Conservation (phyloP, 306 rosid genomes). For the Dicorynia guianensis region DNA sequence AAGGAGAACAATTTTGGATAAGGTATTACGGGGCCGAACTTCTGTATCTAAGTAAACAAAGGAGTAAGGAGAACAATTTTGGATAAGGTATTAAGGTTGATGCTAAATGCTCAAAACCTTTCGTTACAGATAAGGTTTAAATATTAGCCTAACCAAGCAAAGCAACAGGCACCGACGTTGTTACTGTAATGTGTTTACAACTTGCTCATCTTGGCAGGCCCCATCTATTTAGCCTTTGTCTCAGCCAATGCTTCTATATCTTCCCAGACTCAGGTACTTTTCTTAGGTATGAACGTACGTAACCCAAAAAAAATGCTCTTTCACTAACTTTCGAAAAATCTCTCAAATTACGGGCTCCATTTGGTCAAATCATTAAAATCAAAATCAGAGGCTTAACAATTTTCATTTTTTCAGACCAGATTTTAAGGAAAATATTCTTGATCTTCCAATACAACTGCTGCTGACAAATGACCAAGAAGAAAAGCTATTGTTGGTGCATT, state of each 20-base stretch:
- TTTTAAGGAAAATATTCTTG: constrained; percentile 71
- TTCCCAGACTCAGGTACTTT: constrained; percentile 63
- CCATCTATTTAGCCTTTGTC: constrained; percentile 77
- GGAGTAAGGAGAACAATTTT: background rate
- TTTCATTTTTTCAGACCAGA: constrained; percentile 59
- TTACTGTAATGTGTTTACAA: constrained; percentile 21
- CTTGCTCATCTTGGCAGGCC: constrained; percentile 59
- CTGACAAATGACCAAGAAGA: constrained; percentile 68
- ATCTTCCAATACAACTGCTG: constrained; percentile 66
- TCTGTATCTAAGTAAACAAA: background rate
- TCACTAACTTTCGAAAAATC: constrained; percentile 63
- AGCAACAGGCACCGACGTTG: constrained; percentile 12
- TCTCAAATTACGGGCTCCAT: constrained; percentile 66
- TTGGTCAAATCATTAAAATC: constrained; percentile 62
- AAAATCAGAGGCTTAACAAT: constrained; percentile 65
- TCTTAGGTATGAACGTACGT: constrained; percentile 67
- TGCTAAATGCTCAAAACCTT: background rate
- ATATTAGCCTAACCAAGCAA: background rate
- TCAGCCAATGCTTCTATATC: constrained; percentile 83
- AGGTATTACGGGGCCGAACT: background rate
- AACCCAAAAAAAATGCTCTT: constrained; percentile 71
- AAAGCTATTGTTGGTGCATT: constrained; percentile 66
- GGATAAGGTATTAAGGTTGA: background rate
- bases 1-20: background rate
- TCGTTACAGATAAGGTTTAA: background rate